Evolutionary conservation across 495 filamentous ascomycete species (phyloP), one percentile per base, ranked within the genome.

Genomic region (Aspergillus kassunensis): DNA sequence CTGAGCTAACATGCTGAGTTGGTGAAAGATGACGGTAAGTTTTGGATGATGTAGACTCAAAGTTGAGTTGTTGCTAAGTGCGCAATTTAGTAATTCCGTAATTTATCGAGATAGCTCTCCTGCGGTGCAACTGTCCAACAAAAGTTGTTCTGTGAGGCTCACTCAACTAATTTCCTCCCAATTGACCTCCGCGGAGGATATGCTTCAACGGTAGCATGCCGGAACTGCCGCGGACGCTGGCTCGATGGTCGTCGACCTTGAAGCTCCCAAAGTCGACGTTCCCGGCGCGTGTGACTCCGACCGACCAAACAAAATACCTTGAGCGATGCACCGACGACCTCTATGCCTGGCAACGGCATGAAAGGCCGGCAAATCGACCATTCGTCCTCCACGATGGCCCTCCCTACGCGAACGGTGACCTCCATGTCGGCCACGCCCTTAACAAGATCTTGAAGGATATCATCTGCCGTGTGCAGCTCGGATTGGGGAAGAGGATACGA

Each of bases 371-470:
- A 42, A 67, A 79, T 31, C 67, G 80, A 41, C 70, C 76, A 10
- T 97, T 97, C 59, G 73, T 91, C 10, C 76, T 99, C 10, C 92
- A 97, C 69, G 93, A 99, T 83, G 93, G 93, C 1, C 93, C 93
- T 1, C 93, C 95, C 0, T 99, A 97, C 65, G 93, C 93, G 41
- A 99, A 99, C 64, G 93, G 95, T 25, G 78, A 74, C n/a, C 76
- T 99, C 3, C 93, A 99, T 65, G 81, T 95, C 54, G 93, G 93
- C n/a, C 93, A 99, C 77, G 95, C 93, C 23, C 73, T 99, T 46
- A 99, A 99, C 69, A 99, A 99, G 66, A 87, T 97, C 51, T 70
- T 96, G 42, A 99, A 99, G 76, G 93, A 99, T 65, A 87, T 97
- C 43, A 85, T 96, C 44, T 78, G 87, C 58, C 81, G 93, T 33